These are phyloP conservation scores for Candida chauliodis DNA, from an alignment of 805 yeast genomes.

Conservation along the genomic window DNA sequence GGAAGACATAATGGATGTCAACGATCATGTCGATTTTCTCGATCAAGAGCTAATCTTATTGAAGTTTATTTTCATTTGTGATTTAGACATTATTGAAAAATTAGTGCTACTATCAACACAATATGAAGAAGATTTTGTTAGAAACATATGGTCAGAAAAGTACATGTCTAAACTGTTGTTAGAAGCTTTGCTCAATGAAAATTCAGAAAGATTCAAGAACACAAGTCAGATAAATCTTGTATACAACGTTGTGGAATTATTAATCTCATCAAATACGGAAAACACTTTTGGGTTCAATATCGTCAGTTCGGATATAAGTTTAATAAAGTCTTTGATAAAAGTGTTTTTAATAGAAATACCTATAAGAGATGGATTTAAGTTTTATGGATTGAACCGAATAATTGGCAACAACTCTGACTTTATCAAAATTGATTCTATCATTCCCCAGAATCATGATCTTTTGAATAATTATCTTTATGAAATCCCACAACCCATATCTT, in stretches of 20 bases:
- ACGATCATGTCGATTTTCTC: conserved; percentile 27
- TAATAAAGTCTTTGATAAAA: conserved; percentile 30
- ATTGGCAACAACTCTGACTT: conserved; percentile 50
- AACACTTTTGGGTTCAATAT: conserved; percentile 23
- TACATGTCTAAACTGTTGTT: conserved; percentile 28
- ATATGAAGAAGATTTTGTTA: conserved; percentile 14
- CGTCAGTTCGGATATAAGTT: conserved; percentile 12
- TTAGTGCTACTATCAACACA: conserved; percentile 28
- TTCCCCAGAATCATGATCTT: conserved; percentile 29
- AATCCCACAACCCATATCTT: conserved; percentile 28
- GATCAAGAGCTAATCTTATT: conserved; percentile 39
- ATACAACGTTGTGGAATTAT: conserved; percentile 50
- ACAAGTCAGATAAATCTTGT: conserved; percentile 47
- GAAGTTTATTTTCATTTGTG: conserved; percentile 45
- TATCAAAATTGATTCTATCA: conserved; percentile 37
- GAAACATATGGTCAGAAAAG: conserved; percentile 24
- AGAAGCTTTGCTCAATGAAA: conserved; percentile 43
- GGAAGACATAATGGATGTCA: conserved; percentile 23
- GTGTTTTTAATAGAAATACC: conserved; percentile 41
- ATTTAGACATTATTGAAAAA: conserved; percentile 56
- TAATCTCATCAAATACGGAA: conserved; percentile 40
- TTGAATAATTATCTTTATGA: conserved; percentile 20
- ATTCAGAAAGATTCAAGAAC: conserved; percentile 40
- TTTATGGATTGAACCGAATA: conserved; percentile 52
- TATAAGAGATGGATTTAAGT: conserved; percentile 36